Conservation (phyloP, 495 filamentous ascomycete species). For the Hypoxylon cercidicola region DNA sequence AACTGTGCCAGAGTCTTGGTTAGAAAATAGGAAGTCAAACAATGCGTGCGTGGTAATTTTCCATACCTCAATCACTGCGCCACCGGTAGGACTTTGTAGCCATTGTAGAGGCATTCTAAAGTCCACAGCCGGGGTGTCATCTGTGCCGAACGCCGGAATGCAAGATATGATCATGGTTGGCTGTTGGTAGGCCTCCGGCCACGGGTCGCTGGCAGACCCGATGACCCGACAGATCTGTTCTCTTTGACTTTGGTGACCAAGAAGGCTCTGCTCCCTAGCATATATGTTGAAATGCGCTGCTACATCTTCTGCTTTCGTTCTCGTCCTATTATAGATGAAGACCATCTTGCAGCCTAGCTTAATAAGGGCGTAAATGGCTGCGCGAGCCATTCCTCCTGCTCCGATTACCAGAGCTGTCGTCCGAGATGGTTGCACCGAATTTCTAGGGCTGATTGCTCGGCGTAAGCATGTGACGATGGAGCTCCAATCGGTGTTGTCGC, state of each 20-base stretch:
- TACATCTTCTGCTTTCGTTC: slow-evolving; percentile 69
- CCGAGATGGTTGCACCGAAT: slow-evolving; percentile 73
- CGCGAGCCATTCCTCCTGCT: slow-evolving; percentile 83
- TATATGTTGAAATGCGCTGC: slow-evolving; percentile 75
- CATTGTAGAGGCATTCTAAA: slow-evolving; percentile 80
- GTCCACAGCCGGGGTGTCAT: slow-evolving; percentile 71
- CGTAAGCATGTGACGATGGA: slow-evolving; percentile 74
- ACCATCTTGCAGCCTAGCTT: slow-evolving; percentile 81
- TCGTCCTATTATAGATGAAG: slow-evolving; percentile 80
- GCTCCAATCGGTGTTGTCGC: slow-evolving; percentile 89
- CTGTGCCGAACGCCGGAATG: slow-evolving; percentile 74
- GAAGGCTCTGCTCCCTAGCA: slow-evolving; percentile 45
- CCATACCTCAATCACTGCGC: slow-evolving; percentile 78
- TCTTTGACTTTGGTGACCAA: slow-evolving; percentile 56
- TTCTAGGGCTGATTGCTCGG: slow-evolving; percentile 80
- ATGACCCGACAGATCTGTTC: slow-evolving; percentile 69
- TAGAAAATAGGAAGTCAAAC: slow-evolving; percentile 3
- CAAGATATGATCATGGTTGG: slow-evolving; percentile 83
- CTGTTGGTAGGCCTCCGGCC: slow-evolving; percentile 70
- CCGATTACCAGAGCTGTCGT: slow-evolving; percentile 80
- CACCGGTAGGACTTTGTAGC: slow-evolving; percentile 80
- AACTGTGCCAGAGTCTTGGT: slow-evolving; percentile 51
- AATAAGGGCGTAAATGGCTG: slow-evolving; percentile 81
- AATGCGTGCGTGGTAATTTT: neutral
- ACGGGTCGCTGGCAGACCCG: slow-evolving; percentile 65